Base-by-base conservation (phyloP, 1,284 basidiomycete species). In the Leccinum pseudoinsigne region DNA sequence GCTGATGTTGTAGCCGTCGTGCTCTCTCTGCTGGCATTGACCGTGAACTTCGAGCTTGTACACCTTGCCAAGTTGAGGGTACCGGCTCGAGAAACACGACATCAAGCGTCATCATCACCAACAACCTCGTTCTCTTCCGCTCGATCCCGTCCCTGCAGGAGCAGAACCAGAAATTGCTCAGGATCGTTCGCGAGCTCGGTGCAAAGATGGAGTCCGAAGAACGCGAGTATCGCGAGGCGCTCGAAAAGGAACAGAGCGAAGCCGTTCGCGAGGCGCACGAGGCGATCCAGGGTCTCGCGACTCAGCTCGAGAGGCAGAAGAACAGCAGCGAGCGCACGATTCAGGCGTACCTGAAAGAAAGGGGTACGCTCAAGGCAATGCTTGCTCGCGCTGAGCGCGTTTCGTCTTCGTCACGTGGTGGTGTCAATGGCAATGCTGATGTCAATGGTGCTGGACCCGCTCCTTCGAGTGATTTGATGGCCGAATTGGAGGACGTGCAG, bases 101-200 rank as follows among this genome's bases (percentile, higher is more conserved):
- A 34, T 34, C 31, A 34, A 34, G 31, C 66, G 80, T 82, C 0
- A 86, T 98, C 67, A 97, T 98, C 75, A 92, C 93, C 23, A 92
- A 92, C 72, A 85, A 95, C 69, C 86, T 99, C 12, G 92, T 98
- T 55, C 86, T 94, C 28, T 99, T 96, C 87, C 83, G 83, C 55
- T 92, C 89, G 1, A 86, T 98, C 57, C 83, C 86, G 11, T 83
- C 86, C 21, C 80, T 99, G 31, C 94, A 97, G 71, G 85, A 89
- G 57, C 95, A 97, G 79, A 99, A 99, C 75, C 88, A 92, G 76
- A 91, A 92, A 68, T 80, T 98, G 9, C 81, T 99, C 36, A 88
- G 86, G 72, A 88, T 97, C 65, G 89, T 92, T 8, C 84, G 96
- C 23, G 91, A 93, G 64, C 81, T 95, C 36, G 91, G 88, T 8